Evolutionary conservation across 805 yeast genomes (phyloP).

Genomic region (Yarrowia sp.): DNA sequence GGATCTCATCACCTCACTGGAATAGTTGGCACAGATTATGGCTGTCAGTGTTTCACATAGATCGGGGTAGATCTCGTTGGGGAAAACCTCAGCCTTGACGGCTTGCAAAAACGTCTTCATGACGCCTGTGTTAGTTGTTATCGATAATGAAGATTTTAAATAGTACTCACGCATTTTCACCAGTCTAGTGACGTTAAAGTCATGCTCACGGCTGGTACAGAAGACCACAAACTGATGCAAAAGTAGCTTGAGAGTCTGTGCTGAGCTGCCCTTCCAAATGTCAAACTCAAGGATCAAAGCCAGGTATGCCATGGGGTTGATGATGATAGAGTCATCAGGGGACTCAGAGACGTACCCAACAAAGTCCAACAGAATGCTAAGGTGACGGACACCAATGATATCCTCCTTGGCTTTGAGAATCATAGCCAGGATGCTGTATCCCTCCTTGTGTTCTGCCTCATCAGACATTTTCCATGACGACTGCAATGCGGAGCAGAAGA

Average conservation of each 20-base stretch:
- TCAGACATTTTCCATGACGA: conserved; percentile 36
- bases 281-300: conserved; percentile 68
- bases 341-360: conserved; percentile 63
- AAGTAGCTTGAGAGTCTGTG: conserved; percentile 60
- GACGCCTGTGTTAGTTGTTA: conserved; percentile 44
- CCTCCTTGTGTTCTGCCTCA: conserved; percentile 29
- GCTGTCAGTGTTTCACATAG: conserved; percentile 53
- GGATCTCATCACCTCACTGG: conserved; percentile 62
- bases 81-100: conserved; percentile 54
- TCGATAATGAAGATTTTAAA: too few species aligned
- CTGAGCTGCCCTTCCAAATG: conserved; percentile 56
- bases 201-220: conserved; percentile 58
- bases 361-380: conserved; percentile 58
- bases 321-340: conserved; percentile 63
- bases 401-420: conserved; percentile 43
- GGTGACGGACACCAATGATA: conserved; percentile 32
- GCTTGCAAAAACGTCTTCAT: conserved; percentile 58
- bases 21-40: conserved; percentile 57
- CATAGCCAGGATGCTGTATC: conserved; percentile 32
- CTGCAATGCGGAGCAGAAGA: conserved; percentile 20
- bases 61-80: conserved; percentile 51
- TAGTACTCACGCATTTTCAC: conserved; percentile 55
- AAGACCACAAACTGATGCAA: conserved; percentile 66
- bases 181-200: conserved; percentile 61
- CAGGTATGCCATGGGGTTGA: conserved; percentile 64